Evolutionary conservation across 805 yeast genomes (phyloP).

Genomic region (Wickerhamomyces ciferrii): DNA sequence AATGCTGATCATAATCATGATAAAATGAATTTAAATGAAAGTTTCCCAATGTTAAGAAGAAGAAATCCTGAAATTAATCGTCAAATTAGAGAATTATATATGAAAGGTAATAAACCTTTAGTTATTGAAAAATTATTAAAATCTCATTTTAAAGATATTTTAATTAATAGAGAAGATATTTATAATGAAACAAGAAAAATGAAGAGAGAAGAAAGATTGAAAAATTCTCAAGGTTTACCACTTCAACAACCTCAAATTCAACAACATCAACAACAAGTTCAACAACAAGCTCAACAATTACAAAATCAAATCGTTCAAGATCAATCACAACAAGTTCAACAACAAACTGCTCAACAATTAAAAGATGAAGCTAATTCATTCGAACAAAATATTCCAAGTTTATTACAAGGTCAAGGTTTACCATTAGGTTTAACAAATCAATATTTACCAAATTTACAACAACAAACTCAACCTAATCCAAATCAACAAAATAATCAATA

Average conservation of each 20-base stretch:
- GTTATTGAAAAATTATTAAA: slow-evolving; percentile 21
- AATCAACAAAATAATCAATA: slow-evolving; percentile 4
- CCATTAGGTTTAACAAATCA: slow-evolving; percentile 1
- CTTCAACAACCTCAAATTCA: slow-evolving; percentile 4
- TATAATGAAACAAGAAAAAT: slow-evolving; percentile 27
- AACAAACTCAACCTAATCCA: background rate
- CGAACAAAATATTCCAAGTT: slow-evolving; percentile 22
- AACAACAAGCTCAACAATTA: slow-evolving; percentile 2
- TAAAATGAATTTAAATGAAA: slow-evolving; percentile 21
- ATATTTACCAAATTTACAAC: background rate
- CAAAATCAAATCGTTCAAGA: slow-evolving; percentile 3
- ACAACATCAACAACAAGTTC: slow-evolving; percentile 2
- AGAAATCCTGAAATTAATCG: slow-evolving; percentile 26
- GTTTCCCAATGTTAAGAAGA: slow-evolving; percentile 26
- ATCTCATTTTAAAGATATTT: slow-evolving; percentile 18
- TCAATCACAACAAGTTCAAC: slow-evolving; percentile 6
- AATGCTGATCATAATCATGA: slow-evolving; percentile 24
- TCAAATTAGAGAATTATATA: slow-evolving; percentile 23
- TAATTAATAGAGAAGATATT: slow-evolving; percentile 25
- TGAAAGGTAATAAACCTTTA: slow-evolving; percentile 23
- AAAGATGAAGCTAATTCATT: slow-evolving; percentile 12
- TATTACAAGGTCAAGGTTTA: slow-evolving; percentile 13
- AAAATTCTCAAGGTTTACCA: slow-evolving; percentile 4
- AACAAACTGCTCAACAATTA: slow-evolving; percentile 6
- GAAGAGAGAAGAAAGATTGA: slow-evolving; percentile 24